Base-by-base conservation (phyloP, 2,329 filamentous ascomycete species). In the Pseudogymnoascus verrucosus region DNA sequence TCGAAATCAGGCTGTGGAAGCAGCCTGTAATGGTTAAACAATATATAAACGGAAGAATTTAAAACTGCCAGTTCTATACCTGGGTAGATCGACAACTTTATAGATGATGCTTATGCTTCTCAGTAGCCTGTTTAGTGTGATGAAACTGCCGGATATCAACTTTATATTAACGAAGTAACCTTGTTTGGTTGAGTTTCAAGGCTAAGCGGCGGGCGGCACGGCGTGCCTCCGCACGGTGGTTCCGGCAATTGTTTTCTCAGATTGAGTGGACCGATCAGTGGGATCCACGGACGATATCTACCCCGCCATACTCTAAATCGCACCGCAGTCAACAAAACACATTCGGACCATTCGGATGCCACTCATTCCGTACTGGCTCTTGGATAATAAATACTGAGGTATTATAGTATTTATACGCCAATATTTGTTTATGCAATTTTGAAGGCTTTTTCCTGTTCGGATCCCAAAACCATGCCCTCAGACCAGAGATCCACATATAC, bases 141-240 rank as follows among this genome's bases (percentile, higher is more conserved):
- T 54, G 47, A 54, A 54, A 54, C 47, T 54, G 5, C 47, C 26
- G 47, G 47, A 6, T 54, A 31, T 54, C 47, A 54, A 54, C 47
- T 54, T 54, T 54, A 54, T 54, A 54, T 54, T 54, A 54, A 54
- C 47, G 47, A 16, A 19, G 47, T 54, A 54, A 31, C 47, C 47
- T 10, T 31, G 47, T 31, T 47, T 31, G 14, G 23, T 4, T 31
- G 14, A 4, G 21, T 31, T 31, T 54, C 26, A 54, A 54, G 47
- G 47, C 16, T 54, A 31, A 54, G 47, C 47, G 47, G 26, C 47
- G 47, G 26, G 16, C 5, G 47, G 47, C 26, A 31, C 16, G 11
- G 23, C n/a, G 14, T 19, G n/a, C 26, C 12, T 31, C 26, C 47
- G 47, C 47, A 54, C 16, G 11, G 47, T 31, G 19, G 47, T 8